Percentiles rank a stretch among this genome's conserved stretches.
Evolutionary conservation across 2,329 filamentous ascomycete species (phyloP).

Genomic region (Fusarium staphyleae): DNA sequence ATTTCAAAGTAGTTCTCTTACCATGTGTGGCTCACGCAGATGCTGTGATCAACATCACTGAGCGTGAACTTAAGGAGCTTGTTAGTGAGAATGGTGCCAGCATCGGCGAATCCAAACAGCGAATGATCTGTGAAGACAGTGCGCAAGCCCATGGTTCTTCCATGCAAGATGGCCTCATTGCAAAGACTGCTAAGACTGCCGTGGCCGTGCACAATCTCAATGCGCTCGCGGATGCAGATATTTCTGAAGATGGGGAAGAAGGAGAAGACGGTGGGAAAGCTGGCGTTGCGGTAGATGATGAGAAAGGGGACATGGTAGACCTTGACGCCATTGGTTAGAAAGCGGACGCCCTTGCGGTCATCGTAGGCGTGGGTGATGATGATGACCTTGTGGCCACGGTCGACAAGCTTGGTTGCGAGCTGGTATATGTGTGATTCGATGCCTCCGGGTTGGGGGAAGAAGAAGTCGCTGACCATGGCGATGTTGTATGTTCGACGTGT

Average conservation of each 20-base stretch:
- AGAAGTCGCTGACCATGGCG: slow-evolving; percentile 98
- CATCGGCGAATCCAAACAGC: slow-evolving; percentile 95
- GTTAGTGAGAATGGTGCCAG: slow-evolving; percentile 93
- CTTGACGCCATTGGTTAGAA: slow-evolving; percentile 96
- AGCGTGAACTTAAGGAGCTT: slow-evolving; percentile 95
- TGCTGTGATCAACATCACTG: slow-evolving; percentile 97
- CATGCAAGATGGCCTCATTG: slow-evolving; percentile 93
- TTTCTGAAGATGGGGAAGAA: slow-evolving; percentile 98
- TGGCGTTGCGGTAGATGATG: slow-evolving; percentile 91
- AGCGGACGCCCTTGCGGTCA: slow-evolving; percentile 88
- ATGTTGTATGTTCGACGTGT: slow-evolving; percentile 69
- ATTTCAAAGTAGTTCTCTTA: slow-evolving; percentile 49
- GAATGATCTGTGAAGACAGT: slow-evolving; percentile 99
- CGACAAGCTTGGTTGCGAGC: slow-evolving; percentile 92
- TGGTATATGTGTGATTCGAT: slow-evolving; percentile 99
- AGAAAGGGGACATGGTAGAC: slow-evolving; percentile 98
- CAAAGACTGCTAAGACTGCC: slow-evolving; percentile 91
- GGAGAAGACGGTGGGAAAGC: slow-evolving; percentile 96
- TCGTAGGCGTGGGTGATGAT: slow-evolving; percentile 96
- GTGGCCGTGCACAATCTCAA: slow-evolving; percentile 98
- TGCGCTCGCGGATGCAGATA: slow-evolving; percentile 91
- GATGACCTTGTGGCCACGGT: slow-evolving; percentile 97
- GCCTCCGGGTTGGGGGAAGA: slow-evolving; percentile 96
- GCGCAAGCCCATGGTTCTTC: slow-evolving; percentile 91
- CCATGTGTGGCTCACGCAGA: slow-evolving; percentile 98